Base-by-base conservation (phyloP, 108 stramenopile genomes). In the Skeletonema menzelii region DNA sequence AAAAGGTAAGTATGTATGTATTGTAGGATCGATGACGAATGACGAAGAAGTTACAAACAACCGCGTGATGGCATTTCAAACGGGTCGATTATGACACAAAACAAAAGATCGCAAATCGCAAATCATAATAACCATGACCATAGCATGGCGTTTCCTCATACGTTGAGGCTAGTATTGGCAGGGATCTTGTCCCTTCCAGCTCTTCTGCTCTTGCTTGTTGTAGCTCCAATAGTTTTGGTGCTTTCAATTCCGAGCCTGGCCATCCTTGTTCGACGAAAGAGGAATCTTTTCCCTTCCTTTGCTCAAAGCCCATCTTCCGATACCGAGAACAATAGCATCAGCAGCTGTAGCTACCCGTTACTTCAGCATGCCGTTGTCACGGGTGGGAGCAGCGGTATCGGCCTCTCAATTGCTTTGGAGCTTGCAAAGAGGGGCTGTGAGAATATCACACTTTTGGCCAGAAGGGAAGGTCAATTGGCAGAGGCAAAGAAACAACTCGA, bases 371-470 rank as follows among this genome's bases (percentile, higher is more conserved):
- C 91, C 22, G 68, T 95, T 32, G 80, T 97, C 27, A 89, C 91
- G 8, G 96, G 96, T 27, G 96, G 96, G 37, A 79, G 76, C 40
- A 84, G 77, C 47, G 96, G 96, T 12, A 97, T 97, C 68, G 96
- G 96, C 24, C 73, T 93, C 37, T 73, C 84, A 8, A 72, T 96
- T 55, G 94, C 91, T 8, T 55, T 81, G 47, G 86, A 91, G 42
- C 79, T 88, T 31, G 85, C 84, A 1, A 75, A 77, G 69, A 63
- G 67, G 60, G 83, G 84, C 15, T 79, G 90, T 65, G 47, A 26
- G 4, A 49, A 86, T 24, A 85, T 97, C 20, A 93, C 91, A 7
- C 60, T 97, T 5, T 20, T 95, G 20, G 96, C 94, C 8, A 69
- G 96, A 14, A 86, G 86, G 59, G 67, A 64, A 27, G 72, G 73